Base-by-base conservation (phyloP, 2,329 filamentous ascomycete genomes). In the Didymella pomorum region DNA sequence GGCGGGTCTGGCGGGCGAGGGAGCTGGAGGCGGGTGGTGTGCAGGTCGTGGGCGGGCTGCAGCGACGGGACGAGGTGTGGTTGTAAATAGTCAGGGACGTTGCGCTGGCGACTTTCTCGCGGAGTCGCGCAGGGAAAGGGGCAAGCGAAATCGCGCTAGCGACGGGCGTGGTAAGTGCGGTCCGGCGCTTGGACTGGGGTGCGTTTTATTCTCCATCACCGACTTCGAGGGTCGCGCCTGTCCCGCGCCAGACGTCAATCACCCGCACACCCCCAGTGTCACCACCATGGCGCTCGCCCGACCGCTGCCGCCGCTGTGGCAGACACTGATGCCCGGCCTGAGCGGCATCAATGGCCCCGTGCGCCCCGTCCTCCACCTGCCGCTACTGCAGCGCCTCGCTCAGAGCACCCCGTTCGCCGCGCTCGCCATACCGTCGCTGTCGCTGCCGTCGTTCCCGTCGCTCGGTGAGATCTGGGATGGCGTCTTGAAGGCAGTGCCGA, bases 401-500 rank as follows among this genome's bases (percentile, higher is more conserved):
- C 74, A 78, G 84, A 87, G 90, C 48, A 81, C 93, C 50, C 88
- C 90, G 6, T 84, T 78, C 52, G 70, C 74, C 52, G 71, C 72
- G 4, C 70, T 78, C 57, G 70, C 70, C 16, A 63, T 76, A 45
- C 74, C 93, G 44, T 88, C 90, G 3, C 83, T 77, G 28, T 72
- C 73, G 35, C 60, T 78, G 31, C 71, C 75, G 4, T 66, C 70
- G 10, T 60, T 76, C 23, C 74, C 77, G 1, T 75, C 85, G 5
- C 74, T 93, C n/a, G 79, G 97, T 21, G 88, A 90, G 63, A 88
- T 99, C 71, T 98, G 94, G 94, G 94, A 97, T 68, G 93, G 91
- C 6, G 86, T 99, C 44, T 83, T 99, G 67, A 89, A 89, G 66
- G 95, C 95, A 1, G 95, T 98, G 16, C 95, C 95, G 5, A 99